These are phyloP conservation scores for Juncus inflexus DNA, from an alignment of 176 grass and related monocot genomes.

Conservation along the genomic window DNA sequence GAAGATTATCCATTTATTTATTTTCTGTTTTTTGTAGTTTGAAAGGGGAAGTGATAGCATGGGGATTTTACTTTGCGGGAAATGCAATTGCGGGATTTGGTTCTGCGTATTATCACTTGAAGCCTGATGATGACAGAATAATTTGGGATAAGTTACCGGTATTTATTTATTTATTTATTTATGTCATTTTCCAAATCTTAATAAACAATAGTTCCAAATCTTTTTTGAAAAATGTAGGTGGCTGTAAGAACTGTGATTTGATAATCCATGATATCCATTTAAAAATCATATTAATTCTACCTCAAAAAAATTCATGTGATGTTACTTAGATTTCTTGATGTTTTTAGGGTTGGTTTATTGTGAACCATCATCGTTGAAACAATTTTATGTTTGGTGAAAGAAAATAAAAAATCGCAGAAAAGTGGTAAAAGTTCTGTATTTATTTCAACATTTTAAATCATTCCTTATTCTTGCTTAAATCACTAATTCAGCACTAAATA, in stretches of 20 bases:
- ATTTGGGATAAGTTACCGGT: conserved; percentile 99
- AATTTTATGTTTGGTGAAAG: neutral
- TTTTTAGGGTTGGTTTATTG: too few relatives aligned
- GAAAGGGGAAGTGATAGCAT: conserved; percentile 72
- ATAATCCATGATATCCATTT: neutral
- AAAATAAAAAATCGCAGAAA: too few relatives aligned
- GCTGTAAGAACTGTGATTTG: neutral
- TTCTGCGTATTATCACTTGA: conserved; percentile 97
- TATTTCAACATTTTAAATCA: too few relatives aligned
- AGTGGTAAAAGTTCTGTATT: too few relatives aligned
- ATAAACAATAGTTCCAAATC: neutral
- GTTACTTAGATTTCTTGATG: too few relatives aligned
- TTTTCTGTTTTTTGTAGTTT: conserved; percentile 46
- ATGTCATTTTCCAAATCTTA: conserved; percentile 20
- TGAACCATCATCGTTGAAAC: neutral
- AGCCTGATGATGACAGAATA: conserved; percentile 87
- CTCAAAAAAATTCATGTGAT: too few relatives aligned
- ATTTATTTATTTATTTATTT: conserved; percentile 41
- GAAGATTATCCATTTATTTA: conserved; percentile 15
- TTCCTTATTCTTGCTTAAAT: too few relatives aligned
- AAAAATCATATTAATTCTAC: too few relatives aligned
- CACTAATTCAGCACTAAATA: too few relatives aligned
- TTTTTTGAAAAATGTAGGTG: neutral
- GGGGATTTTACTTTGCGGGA: conserved; percentile 77
- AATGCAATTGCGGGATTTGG: conserved; percentile 81